Conservation (phyloP, 202 grass and related monocot genomes). For the Hordeum pubiflorum region DNA sequence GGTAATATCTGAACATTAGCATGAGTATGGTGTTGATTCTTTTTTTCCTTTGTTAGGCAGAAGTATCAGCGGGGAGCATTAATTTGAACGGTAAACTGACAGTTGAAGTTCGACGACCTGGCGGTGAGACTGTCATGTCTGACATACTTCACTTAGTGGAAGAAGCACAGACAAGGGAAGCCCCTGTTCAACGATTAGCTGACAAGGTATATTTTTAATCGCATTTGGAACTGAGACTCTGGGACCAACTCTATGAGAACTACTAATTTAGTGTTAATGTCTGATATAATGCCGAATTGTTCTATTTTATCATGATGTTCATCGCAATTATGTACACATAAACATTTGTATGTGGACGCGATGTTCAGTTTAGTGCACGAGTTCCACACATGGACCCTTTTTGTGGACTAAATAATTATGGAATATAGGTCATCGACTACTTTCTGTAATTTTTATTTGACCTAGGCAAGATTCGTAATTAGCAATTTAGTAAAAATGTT, state of each 20-base stretch:
- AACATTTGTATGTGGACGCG: not conserved
- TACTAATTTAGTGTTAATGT: not conserved
- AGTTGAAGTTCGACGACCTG: conserved; percentile 85
- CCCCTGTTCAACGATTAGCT: conserved; percentile 86
- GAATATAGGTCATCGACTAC: not conserved
- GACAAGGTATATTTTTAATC: conserved; percentile 57
- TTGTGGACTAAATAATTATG: not conserved
- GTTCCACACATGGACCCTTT: not conserved
- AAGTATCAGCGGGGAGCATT: conserved; percentile 92
- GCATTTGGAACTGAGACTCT: not conserved
- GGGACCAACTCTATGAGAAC: not conserved
- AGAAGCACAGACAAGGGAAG: conserved; percentile 88
- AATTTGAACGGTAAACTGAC: conserved; percentile 93
- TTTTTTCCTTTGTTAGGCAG: conserved; percentile 50
- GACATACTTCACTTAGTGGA: conserved; percentile 86
- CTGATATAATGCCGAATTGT: not conserved
- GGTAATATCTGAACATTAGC: not conserved
- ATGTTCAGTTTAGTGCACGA: not conserved
- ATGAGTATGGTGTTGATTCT: conserved; percentile 22
- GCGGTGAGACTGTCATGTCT: conserved; percentile 89
- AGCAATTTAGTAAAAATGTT: conserved; percentile 5
- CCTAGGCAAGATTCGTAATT: not conserved
- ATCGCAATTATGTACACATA: not conserved
- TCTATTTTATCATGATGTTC: not conserved
- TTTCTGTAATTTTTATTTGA: not conserved